Base-by-base conservation (phyloP, 768 basidiomycete genomes). In the Suillus plorans region DNA sequence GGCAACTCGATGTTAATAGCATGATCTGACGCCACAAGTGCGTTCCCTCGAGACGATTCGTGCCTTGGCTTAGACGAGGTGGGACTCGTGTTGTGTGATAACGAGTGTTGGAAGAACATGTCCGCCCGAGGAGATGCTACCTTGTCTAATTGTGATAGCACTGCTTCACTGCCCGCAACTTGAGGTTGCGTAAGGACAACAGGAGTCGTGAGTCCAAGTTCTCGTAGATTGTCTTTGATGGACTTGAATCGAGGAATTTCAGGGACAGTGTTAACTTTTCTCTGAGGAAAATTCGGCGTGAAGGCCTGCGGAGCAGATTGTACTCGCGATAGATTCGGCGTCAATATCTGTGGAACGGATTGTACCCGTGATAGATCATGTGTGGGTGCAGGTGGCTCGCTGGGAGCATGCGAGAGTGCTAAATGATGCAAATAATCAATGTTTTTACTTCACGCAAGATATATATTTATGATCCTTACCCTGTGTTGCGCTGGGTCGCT, bases 191-290 rank as follows among this genome's bases (percentile, higher is more conserved):
- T 34, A 16, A 28, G 20, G 41, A 62, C 58, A 36, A 62, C 25
- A 53, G 44, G 61, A n/a, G 31, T n/a, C 12, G 44, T 60, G 18
- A 62, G 59, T 6, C 59, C 60, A 44, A 63, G 59, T n/a, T 63
- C 63, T 18, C 22, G 57, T 22, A 62, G 1, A 44, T 41, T 62
- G 42, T 63, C 63, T 20, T 62, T 63, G 7, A 49, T 63, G 5
- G 63, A 63, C 34, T 39, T 63, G 39, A 62, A 39, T 6, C 16
- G 57, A n/a, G 63, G 63, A 14, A 25, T n/a, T 8, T 6, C 12
- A 16, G 28, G 18, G 1, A 62, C 6, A 20, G 1, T 10, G 37
- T 25, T 12, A 4, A 37, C 25, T 42, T 4, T 18, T 5, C 25
- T 12, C 28, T 28, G 25, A 28, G 14, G 25, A 41, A 18, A 16